phyloP scores from a whole-genome alignment of 805 yeast genomes.

The Kuraishia ogatae region DNA sequence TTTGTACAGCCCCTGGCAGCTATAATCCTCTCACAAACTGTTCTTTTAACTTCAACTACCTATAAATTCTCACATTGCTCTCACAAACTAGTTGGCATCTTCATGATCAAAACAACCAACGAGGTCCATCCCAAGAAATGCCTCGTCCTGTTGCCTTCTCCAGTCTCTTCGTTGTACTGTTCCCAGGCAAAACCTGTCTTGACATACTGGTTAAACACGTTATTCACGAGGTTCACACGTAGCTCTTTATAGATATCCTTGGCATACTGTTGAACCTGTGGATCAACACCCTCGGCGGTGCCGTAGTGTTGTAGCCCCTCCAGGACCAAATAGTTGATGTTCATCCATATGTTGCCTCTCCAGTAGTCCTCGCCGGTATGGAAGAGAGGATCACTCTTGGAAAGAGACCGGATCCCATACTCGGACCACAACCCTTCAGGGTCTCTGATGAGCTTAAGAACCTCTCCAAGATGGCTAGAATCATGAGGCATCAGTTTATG shows the following conservation, averaged over 20 bases:
- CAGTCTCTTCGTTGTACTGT: conserved; percentile 73
- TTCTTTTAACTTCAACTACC: too few species aligned
- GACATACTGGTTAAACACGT: conserved; percentile 61
- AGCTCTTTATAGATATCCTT: conserved; percentile 46
- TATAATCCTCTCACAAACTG: too few species aligned
- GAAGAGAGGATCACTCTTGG: conserved; percentile 55
- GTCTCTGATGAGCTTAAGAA: conserved; percentile 54
- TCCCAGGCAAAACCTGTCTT: conserved; percentile 84
- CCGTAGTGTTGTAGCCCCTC: conserved; percentile 60
- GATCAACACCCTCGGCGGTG: conserved; percentile 18
- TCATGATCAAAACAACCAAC: conserved; percentile 70
- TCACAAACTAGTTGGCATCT: conserved; percentile 54
- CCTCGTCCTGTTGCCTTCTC: conserved; percentile 72
- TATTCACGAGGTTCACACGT: conserved; percentile 59
- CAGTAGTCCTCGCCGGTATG: conserved; percentile 87
- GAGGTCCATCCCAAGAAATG: conserved; percentile 96
- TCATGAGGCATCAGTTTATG: conserved; percentile 50
- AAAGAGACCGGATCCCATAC: conserved; percentile 75
- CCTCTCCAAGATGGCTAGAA: conserved; percentile 36
- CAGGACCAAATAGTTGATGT: conserved; percentile 76
- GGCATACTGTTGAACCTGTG: conserved; percentile 28
- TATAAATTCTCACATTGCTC: too few species aligned
- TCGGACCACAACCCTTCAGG: conserved; percentile 70
- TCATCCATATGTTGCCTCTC: conserved; percentile 93
- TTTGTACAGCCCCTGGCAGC: too few species aligned